phyloP scores from a whole-genome alignment of 441 rosid genomes.

The Theobroma grandiflorum region DNA sequence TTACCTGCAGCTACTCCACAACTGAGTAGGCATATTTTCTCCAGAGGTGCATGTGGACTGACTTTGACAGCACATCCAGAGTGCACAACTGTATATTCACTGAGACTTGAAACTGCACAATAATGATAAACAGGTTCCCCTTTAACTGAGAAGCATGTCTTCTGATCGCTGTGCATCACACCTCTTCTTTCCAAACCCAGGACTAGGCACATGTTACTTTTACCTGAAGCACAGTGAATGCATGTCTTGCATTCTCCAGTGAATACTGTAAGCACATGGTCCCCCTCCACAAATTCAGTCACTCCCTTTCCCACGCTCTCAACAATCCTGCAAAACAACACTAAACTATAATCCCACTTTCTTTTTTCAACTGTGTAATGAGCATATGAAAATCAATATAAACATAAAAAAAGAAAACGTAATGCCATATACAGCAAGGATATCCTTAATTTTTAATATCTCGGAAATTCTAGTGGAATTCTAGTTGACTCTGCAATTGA shows the following conservation, averaged over 20 bases:
- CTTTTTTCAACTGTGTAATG: not conserved
- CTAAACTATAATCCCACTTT: not conserved
- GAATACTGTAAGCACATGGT: conserved; percentile 84
- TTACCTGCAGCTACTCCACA: conserved; percentile 92
- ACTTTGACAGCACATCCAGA: conserved; percentile 96
- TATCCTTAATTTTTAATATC: not conserved
- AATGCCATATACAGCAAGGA: not conserved
- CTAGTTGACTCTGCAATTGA: not conserved
- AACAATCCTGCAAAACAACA: conserved; percentile 65
- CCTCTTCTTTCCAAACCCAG: conserved; percentile 92
- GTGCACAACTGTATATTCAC: conserved; percentile 90
- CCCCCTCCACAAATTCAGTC: conserved; percentile 80
- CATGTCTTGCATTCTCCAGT: conserved; percentile 85
- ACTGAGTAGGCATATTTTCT: conserved; percentile 88
- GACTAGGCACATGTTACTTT: conserved; percentile 85
- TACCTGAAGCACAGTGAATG: conserved; percentile 72
- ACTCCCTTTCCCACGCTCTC: conserved; percentile 87
- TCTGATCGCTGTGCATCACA: conserved; percentile 84
- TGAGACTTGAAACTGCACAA: conserved; percentile 95
- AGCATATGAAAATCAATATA: conserved; percentile 13
- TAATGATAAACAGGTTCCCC: conserved; percentile 87
- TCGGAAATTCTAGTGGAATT: not conserved
- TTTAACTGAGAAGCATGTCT: conserved; percentile 72
- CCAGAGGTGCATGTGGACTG: conserved; percentile 66
- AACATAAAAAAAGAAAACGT: not conserved